Conservation (phyloP, 768 basidiomycete species). For the Boletus rubescentipes region DNA sequence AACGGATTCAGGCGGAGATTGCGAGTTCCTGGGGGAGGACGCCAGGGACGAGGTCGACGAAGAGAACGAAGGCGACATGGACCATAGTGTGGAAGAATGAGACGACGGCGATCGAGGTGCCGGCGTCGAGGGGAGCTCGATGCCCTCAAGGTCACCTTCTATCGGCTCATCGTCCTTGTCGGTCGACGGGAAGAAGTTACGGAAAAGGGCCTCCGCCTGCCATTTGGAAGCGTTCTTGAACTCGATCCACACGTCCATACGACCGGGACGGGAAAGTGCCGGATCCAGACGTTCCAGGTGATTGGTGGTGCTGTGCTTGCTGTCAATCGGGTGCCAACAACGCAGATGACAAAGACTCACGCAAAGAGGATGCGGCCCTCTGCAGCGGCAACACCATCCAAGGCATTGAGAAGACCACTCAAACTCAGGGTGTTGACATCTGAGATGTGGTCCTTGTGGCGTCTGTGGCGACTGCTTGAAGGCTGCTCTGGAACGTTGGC, state of each 20-base stretch:
- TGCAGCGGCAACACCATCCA: constrained; percentile 84
- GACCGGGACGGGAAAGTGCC: constrained; percentile 87
- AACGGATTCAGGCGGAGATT: constrained; percentile 21
- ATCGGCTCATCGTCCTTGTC: constrained; percentile 46
- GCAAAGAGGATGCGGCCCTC: constrained; percentile 89
- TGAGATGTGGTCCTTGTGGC: constrained; percentile 57
- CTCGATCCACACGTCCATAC: constrained; percentile 91
- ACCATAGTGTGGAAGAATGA: constrained; percentile 48
- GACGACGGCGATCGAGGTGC: constrained; percentile 43
- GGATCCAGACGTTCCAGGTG: constrained; percentile 90
- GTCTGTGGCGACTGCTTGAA: constrained; percentile 43
- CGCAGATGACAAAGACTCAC: constrained; percentile 44
- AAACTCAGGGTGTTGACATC: constrained; percentile 81
- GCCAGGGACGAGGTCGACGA: constrained; percentile 42
- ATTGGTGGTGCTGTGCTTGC: constrained; percentile 68
- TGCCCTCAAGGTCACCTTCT: constrained; percentile 45
- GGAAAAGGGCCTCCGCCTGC: constrained; percentile 85
- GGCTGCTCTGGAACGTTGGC: constrained; percentile 29
- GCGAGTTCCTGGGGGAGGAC: constrained; percentile 30
- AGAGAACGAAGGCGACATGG: constrained; percentile 43
- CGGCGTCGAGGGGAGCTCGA: constrained; percentile 41
- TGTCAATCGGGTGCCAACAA: not conserved
- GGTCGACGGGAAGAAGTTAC: constrained; percentile 85
- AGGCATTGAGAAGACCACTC: constrained; percentile 78
- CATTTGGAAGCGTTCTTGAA: constrained; percentile 84